phyloP scores from a whole-genome alignment of 192 early-diverging fungal species.

The Gaertneriomyces sp. region DNA sequence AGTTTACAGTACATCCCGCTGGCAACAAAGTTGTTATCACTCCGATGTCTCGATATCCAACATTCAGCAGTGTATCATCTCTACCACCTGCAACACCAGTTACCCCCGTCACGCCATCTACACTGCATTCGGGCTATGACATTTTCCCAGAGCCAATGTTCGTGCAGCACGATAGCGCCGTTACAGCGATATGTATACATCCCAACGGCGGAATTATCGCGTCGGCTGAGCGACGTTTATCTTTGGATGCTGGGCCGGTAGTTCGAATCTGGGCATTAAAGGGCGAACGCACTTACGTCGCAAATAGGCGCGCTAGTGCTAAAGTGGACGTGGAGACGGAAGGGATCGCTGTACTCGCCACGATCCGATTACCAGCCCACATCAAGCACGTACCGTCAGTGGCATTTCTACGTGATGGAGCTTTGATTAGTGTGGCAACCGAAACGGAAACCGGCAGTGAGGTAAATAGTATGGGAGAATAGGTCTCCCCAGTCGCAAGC shows the following conservation, averaged over 20 bases:
- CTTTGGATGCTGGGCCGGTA: constrained; percentile 1
- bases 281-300: neutral
- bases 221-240: constrained; percentile 4
- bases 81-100: neutral
- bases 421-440: constrained; percentile 7
- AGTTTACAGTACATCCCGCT: constrained; percentile 13
- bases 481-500: neutral
- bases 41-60: neutral
- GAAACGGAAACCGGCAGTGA: constrained; percentile 12
- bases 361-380: constrained; percentile 2
- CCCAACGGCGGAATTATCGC: constrained; percentile 17
- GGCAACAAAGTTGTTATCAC: constrained; percentile 21
- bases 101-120: neutral
- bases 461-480: constrained; percentile 15
- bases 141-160: neutral
- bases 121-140: neutral
- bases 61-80: neutral
- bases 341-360: constrained; percentile 7
- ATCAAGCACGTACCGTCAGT: constrained; percentile 11
- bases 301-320: neutral
- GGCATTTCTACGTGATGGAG: constrained; percentile 29
- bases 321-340: neutral
- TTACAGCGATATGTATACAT: constrained; percentile 22
- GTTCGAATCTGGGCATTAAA: constrained; percentile 17
- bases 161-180: constrained; percentile 6